Conservation (phyloP, 2,329 filamentous ascomycete genomes). For the Cordyceps sp. region DNA sequence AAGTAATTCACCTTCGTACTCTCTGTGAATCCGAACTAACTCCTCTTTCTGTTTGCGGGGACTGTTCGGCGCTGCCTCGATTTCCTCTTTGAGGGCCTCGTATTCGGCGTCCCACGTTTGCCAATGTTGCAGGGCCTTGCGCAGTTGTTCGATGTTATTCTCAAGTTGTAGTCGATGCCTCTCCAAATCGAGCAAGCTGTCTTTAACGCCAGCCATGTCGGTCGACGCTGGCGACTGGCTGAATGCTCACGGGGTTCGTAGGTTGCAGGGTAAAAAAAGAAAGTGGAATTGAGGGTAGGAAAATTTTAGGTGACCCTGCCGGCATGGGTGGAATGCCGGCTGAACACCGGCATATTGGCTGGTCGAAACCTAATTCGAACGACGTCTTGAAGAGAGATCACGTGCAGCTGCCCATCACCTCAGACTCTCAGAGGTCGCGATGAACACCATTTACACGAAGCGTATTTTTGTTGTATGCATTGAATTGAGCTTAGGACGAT, state of each 20-base stretch:
- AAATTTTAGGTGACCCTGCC: too few relatives aligned
- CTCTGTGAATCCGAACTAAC: slow-evolving; percentile 38
- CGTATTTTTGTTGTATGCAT: too few relatives aligned
- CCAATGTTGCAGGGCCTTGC: slow-evolving; percentile 71
- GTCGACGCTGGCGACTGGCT: background rate
- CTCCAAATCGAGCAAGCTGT: slow-evolving; percentile 53
- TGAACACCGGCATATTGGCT: too few relatives aligned
- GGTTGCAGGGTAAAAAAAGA: background rate
- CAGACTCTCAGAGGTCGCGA: too few relatives aligned
- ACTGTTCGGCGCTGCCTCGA: slow-evolving; percentile 36
- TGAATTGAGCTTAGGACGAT: too few relatives aligned
- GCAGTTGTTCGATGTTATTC: slow-evolving; percentile 51
- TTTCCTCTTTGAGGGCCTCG: slow-evolving; percentile 71
- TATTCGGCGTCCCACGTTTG: slow-evolving; percentile 85
- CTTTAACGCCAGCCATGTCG: slow-evolving; percentile 23
- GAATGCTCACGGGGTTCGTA: background rate
- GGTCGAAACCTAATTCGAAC: too few relatives aligned
- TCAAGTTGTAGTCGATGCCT: slow-evolving; percentile 61
- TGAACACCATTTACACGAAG: too few relatives aligned
- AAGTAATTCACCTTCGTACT: slow-evolving; percentile 46
- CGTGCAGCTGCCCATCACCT: too few relatives aligned
- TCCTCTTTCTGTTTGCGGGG: slow-evolving; percentile 25
- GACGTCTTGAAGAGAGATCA: too few relatives aligned
- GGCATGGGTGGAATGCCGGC: too few relatives aligned
- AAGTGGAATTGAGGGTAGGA: too few relatives aligned